Evolutionary conservation across 495 filamentous ascomycete genomes (phyloP), one percentile per base, ranked within the genome.

Genomic region (Lophium mytilinum): DNA sequence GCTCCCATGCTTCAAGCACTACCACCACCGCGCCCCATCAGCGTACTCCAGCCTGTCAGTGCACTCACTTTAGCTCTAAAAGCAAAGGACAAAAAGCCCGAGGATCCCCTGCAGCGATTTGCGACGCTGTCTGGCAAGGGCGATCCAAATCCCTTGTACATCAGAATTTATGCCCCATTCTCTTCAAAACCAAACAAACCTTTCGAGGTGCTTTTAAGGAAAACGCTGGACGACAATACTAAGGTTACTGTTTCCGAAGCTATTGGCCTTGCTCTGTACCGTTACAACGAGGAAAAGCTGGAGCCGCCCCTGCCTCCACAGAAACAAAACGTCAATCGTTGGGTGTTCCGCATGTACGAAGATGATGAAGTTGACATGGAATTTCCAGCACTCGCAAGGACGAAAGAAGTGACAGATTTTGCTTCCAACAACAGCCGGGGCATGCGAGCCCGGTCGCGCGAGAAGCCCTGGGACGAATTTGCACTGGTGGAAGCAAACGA

Each of bases 341-440:
- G 93, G 92, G 86, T 84, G 9, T 72, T 99, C 14, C 79, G 90
- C 33, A 95, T 99, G 88, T 88, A 96, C 8, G 93, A 99, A 61
- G 88, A 91, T 64, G 91, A 88, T 9, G 93, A 99, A 65, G 87
- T 96, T 3, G 93, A 99, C 62, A 89, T 89, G 63, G 93, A 99
- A 67, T 97, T 99, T 61, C 91, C 90, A 4, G 82, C 93, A 0
- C 75, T 97, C 8, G 83, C 84, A 53, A 80, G 93, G 41, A 90
- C 81, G 24, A 85, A 87, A 61, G 81, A 85, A 0, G 83, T 98
- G 36, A 81, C 79, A 0, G 84, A 94, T 40, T 97, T 96, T 60
- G 90, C 90, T 0, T 93, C 91, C 7, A 91, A 89, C 52, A 96
- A 96, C 66, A 95, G 90, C 67, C 82, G 78, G 30, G 78, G 78